These are phyloP conservation scores for Backusella westeae DNA, from an alignment of 192 early-diverging fungal genomes.

Conservation along the genomic window DNA sequence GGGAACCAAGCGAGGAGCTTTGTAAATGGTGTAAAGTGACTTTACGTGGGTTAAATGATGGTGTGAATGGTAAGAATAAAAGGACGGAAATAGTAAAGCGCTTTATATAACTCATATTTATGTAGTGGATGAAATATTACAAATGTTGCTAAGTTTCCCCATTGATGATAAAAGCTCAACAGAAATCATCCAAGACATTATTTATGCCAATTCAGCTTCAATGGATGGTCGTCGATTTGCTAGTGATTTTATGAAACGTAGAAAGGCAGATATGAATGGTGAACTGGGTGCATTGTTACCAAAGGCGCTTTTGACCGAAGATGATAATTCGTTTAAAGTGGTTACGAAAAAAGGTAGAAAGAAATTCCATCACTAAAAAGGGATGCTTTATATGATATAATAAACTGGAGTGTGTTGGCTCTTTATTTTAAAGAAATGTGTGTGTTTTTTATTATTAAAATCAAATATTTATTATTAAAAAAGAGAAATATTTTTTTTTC, in stretches of 20 bases:
- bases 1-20: slow-evolving; percentile 13
- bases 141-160: slow-evolving; percentile 72
- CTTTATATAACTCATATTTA: background rate
- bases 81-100: background rate
- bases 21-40: slow-evolving; percentile 62
- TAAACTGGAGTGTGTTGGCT: background rate
- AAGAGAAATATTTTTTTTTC: background rate
- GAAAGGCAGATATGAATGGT: slow-evolving; percentile 59
- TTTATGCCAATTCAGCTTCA: slow-evolving; percentile 65
- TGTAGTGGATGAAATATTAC: slow-evolving; percentile 65
- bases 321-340: slow-evolving; percentile 16
- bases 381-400: background rate
- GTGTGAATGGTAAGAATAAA: slow-evolving; percentile 50
- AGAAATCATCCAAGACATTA: slow-evolving; percentile 72
- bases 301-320: background rate
- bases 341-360: slow-evolving; percentile 27
- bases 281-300: slow-evolving; percentile 25
- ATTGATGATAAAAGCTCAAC: slow-evolving; percentile 51
- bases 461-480: background rate
- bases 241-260: slow-evolving; percentile 69
- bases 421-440: background rate
- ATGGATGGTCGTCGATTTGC: slow-evolving; percentile 77
- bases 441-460: background rate
- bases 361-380: background rate
- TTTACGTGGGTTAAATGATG: slow-evolving; percentile 52